These are phyloP conservation scores for Salix koriyanagi DNA, from an alignment of 345 rosid genomes.

Conservation along the genomic window DNA sequence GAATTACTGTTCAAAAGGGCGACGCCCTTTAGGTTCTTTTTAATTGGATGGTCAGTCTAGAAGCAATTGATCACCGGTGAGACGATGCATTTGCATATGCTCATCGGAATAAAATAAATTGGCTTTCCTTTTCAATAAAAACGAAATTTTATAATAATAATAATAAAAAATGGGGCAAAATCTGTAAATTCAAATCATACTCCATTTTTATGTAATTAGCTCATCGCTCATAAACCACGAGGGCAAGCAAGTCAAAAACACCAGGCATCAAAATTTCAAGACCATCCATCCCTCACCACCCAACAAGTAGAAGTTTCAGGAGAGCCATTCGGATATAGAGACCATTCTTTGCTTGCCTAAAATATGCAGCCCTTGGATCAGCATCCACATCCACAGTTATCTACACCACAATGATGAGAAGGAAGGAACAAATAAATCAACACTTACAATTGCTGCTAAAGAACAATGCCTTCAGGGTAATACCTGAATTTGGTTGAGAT, in stretches of 20 bases:
- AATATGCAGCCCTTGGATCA: slow-evolving; percentile 94
- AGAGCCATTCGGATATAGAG: slow-evolving; percentile 95
- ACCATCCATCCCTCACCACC: slow-evolving; percentile 33
- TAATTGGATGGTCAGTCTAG: no score
- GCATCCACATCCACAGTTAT: slow-evolving; percentile 71
- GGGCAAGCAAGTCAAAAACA: not conserved
- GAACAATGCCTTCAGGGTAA: not conserved
- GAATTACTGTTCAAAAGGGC: no score
- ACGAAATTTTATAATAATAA: no score
- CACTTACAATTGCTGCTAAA: not conserved
- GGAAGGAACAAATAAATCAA: not conserved
- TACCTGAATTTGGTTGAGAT: not conserved
- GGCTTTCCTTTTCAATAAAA: no score
- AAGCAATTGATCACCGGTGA: no score
- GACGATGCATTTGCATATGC: no score
- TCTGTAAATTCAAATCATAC: no score
- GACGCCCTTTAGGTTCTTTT: no score
- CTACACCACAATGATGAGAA: slow-evolving; percentile 23
- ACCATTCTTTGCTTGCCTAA: slow-evolving; percentile 97
- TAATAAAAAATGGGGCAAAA: no score
- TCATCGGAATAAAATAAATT: no score
- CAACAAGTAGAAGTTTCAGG: slow-evolving; percentile 54
- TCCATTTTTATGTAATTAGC: no score
- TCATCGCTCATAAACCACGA: no score
- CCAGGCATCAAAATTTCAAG: not conserved